Evolutionary conservation across 306 rosid species (phyloP).

Genomic region (Gleditsia sinensis): DNA sequence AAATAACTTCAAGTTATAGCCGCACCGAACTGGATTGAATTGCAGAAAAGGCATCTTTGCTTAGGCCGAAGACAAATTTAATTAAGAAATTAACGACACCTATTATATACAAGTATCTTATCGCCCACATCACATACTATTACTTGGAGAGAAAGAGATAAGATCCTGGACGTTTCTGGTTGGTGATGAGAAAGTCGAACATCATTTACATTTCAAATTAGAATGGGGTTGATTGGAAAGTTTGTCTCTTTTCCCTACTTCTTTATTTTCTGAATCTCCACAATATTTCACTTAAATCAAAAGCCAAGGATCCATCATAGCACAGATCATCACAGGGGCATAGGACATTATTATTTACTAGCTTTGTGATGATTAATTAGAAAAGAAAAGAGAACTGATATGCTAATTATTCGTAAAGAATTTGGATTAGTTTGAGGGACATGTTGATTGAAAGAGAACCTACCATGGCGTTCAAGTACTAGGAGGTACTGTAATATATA

Average conservation of each 20-base stretch:
- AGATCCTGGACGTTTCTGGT: background rate
- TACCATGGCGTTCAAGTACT: constrained; percentile 23
- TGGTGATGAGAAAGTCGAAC: background rate
- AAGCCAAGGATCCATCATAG: constrained; percentile 6
- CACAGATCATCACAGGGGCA: too few relatives aligned
- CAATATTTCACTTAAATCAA: background rate
- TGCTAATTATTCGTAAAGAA: constrained; percentile 1
- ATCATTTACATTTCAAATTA: background rate
- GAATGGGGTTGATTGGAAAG: constrained; percentile 10
- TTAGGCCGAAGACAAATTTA: constrained; percentile 10
- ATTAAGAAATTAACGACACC: too few relatives aligned
- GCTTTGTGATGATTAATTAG: background rate
- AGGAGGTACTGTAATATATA: constrained; percentile 35
- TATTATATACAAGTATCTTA: too few relatives aligned
- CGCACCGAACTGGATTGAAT: constrained; percentile 2
- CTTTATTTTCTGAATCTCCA: background rate
- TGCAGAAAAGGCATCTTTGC: background rate
- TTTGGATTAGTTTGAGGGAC: constrained; percentile 9
- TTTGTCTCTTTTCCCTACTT: background rate
- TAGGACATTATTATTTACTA: background rate
- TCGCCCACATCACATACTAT: background rate
- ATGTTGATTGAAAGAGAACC: constrained; percentile 24
- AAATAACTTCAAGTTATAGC: constrained; percentile 28
- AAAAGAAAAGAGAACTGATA: background rate
- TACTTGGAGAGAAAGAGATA: constrained; percentile 11